phyloP scores from a whole-genome alignment of 805 yeast species.

The Ascoidea tarda region DNA sequence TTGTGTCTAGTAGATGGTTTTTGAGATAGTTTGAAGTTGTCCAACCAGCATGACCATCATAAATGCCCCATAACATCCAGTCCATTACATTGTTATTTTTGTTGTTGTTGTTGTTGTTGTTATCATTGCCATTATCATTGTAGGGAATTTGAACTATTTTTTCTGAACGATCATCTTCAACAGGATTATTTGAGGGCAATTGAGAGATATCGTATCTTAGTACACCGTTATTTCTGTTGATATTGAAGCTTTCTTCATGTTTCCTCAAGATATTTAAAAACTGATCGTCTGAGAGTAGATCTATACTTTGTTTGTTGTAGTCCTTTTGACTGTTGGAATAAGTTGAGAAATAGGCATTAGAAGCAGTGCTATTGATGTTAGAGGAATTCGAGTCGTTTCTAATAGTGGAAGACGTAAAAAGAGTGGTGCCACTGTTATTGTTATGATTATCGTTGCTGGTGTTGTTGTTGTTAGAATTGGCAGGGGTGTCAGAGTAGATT shows the following conservation, averaged over 20 bases:
- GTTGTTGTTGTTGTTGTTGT: constrained; percentile 26
- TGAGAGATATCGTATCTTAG: constrained; percentile 81
- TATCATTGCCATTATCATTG: constrained; percentile 39
- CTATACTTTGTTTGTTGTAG: constrained; percentile 36
- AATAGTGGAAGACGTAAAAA: not conserved
- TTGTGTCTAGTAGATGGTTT: constrained; percentile 62
- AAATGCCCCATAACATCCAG: constrained; percentile 91
- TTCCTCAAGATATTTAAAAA: constrained; percentile 56
- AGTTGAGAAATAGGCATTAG: constrained; percentile 4
- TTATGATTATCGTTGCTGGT: not conserved
- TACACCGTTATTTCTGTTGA: constrained; percentile 80
- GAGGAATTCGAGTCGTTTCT: too few species aligned
- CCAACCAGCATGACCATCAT: constrained; percentile 97
- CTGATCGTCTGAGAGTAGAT: constrained; percentile 50
- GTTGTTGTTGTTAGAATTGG: not conserved
- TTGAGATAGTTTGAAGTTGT: constrained; percentile 79
- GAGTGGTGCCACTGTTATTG: constrained; percentile 1
- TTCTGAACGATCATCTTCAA: constrained; percentile 88
- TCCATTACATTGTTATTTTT: constrained; percentile 26
- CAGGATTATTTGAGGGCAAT: constrained; percentile 81
- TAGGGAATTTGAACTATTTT: constrained; percentile 62
- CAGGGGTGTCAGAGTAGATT: not conserved
- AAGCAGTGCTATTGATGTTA: too few species aligned
- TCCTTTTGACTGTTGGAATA: constrained; percentile 10
- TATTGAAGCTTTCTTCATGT: constrained; percentile 65